Evolutionary conservation across 1,139 yeast genomes (phyloP), one percentile per base, ranked within the genome.

Genomic region (Protomyces pachydermus): DNA sequence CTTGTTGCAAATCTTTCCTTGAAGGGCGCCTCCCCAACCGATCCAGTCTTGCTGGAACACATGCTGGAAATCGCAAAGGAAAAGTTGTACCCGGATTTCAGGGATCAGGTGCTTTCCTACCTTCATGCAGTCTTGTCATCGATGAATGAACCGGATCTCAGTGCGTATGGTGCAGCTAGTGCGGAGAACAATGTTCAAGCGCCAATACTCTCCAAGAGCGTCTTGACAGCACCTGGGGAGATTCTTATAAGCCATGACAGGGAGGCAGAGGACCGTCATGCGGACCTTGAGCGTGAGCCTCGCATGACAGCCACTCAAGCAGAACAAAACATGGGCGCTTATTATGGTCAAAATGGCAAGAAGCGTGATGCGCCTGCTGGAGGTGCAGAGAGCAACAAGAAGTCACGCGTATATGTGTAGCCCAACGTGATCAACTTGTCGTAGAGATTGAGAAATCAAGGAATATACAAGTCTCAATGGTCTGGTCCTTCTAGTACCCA

Each of bases 401-500:
- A 37, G 42, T 1, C 42, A 37, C 42, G 42, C 42, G 16, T 37
- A 1, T n/a, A 37, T 37, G 42, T n/a, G 16, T 37, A 37, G 42
- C 39, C 23, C 23, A 2, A 2, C 23, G 23, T 2, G 2, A 20
- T 20, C 32, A 28, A 8, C 32, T 28, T 28, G 32, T 28, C 32
- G 32, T 28, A 28, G 32, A 28, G 32, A 28, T 28, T 28, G 32
- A 28, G 32, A 28, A 28, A 28, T 28, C 32, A 28, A 28, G 1
- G 4, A 28, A 28, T 28, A 28, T 28, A 28, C 32, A 28, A 28
- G 32, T 28, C 32, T 28, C 32, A 28, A 37, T 37, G 16, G 42
- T 37, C 42, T 4, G 9, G 42, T n/a, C 16, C 54, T 45, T 50
- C 48, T 52, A 64, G 54, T 51, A 65, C 8, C 69, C 60, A 52